Evolutionary conservation across 1,284 basidiomycete species (phyloP).

Genomic region (Moesziomyces sp.): DNA sequence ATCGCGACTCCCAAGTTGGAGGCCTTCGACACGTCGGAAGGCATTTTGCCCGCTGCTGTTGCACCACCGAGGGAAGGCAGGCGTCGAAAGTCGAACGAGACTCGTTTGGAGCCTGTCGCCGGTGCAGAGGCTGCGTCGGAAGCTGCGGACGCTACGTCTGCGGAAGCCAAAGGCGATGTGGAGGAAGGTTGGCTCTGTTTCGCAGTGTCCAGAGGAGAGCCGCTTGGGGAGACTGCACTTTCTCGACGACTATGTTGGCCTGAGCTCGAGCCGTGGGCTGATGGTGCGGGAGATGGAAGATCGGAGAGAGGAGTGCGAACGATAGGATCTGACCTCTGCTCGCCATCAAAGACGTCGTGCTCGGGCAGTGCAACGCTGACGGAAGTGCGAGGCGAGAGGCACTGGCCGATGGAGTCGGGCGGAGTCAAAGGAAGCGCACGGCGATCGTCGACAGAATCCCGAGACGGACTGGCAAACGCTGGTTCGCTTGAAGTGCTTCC

Average conservation of each 20-base stretch:
- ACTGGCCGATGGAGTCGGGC: constrained; percentile 21
- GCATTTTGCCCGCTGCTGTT: constrained; percentile 21
- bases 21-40: constrained; percentile 6
- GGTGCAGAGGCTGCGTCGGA: constrained; percentile 2
- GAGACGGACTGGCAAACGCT: too few relatives aligned
- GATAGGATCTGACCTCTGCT: background rate
- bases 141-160: background rate
- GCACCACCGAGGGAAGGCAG: constrained; percentile 13
- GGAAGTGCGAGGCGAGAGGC: constrained; percentile 16
- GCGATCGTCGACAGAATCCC: background rate
- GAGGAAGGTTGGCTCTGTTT: background rate
- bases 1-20: constrained; percentile 21
- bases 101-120: constrained; percentile 7
- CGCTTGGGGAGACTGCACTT: constrained; percentile 3
- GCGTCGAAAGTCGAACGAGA: constrained; percentile 33
- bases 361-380: constrained; percentile 9
- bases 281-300: constrained; percentile 16
- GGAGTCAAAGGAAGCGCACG: constrained; percentile 17
- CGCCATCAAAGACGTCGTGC: background rate
- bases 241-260: constrained; percentile 19
- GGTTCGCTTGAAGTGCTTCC: too few relatives aligned
- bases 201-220: background rate
- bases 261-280: constrained; percentile 15
- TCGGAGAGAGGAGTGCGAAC: background rate
- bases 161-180: constrained; percentile 1